phyloP scores from a whole-genome alignment of 2,329 filamentous ascomycete species.

The Paecilomyces variotii region DNA sequence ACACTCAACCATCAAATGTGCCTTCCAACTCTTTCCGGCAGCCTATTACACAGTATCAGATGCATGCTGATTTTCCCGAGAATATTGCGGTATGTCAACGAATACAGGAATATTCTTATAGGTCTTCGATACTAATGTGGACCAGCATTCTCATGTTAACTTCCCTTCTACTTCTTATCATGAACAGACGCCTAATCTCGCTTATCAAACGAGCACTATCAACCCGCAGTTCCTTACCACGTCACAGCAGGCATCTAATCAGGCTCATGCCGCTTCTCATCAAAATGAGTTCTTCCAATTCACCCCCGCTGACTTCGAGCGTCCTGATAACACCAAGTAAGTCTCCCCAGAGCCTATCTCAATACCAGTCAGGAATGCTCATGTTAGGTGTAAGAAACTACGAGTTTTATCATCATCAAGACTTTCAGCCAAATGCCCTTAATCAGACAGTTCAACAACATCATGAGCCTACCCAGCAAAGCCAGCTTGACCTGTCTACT shows the following conservation, averaged over 20 bases:
- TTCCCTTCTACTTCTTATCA: slow-evolving; percentile 23
- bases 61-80: slow-evolving; percentile 19
- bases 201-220: slow-evolving; percentile 27
- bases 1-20: slow-evolving; percentile 10
- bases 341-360: slow-evolving; percentile 2
- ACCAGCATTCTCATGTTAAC: slow-evolving; percentile 19
- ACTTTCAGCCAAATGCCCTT: slow-evolving; percentile 1
- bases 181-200: slow-evolving; percentile 11
- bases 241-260: slow-evolving; percentile 15
- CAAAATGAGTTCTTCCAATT: slow-evolving; percentile 21
- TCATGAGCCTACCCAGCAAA: not conserved
- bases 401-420: slow-evolving; percentile 17
- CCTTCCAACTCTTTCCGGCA: not conserved
- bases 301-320: slow-evolving; percentile 19
- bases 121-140: slow-evolving; percentile 7
- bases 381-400: slow-evolving; percentile 9
- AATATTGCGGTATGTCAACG: slow-evolving; percentile 15
- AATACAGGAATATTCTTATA: not conserved
- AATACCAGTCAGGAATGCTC: not conserved
- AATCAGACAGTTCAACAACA: not conserved
- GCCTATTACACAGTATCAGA: slow-evolving; percentile 17
- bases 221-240: slow-evolving; percentile 32
- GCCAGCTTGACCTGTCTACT: not conserved
- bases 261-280: slow-evolving; percentile 12
- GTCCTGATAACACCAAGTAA: slow-evolving; percentile 20